Evolutionary conservation across 805 yeast species (phyloP), one percentile per base, ranked within the genome.

Genomic region (Hanseniaspora singularis): DNA sequence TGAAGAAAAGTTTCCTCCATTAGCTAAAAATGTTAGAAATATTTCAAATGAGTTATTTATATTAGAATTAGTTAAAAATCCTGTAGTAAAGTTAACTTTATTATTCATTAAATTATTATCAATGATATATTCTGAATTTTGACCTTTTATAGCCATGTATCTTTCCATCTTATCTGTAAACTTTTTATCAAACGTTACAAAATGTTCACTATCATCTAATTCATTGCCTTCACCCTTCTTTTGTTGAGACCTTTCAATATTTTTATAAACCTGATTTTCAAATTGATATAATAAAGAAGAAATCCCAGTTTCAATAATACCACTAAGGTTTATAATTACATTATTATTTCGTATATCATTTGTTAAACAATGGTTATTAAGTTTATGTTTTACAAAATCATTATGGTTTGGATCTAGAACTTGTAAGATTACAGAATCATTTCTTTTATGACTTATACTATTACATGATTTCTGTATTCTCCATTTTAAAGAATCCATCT

Each of bases 1-100:
- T n/a, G 57, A 51, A 38, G 62, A 65, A 14, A 57, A 54, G 20
- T 53, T 50, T 9, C 52, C 57, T 16, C 40, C 41, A 23, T 39
- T 34, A 10, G 47, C 32, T 18, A 52, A 49, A 19, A 51, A 37
- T 4, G 49, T 38, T 10, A 49, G 18, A 27, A 46, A 46, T 4
- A 40, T 33, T 16, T 46, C 44, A 38, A 22, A 50, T 20, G 22
- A 49, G 46, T 8, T 50, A 39, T 15, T 54, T 39, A 33, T 28
- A 39, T 37, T 44, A 20, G 34, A 39, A 5, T 38, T 33, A 1
- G 48, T 30, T 7, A 31, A 27, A 31, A 44, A 44, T 7, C 40
- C 48, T 14, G 20, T 30, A 11, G 34, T 27, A 11, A 22, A 38
- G 16, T 44, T 38, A 11, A 44, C 23, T 23, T 24, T 38, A 12